Conservation (phyloP, 2,329 filamentous ascomycete species). For the Lachnellula cervina region DNA sequence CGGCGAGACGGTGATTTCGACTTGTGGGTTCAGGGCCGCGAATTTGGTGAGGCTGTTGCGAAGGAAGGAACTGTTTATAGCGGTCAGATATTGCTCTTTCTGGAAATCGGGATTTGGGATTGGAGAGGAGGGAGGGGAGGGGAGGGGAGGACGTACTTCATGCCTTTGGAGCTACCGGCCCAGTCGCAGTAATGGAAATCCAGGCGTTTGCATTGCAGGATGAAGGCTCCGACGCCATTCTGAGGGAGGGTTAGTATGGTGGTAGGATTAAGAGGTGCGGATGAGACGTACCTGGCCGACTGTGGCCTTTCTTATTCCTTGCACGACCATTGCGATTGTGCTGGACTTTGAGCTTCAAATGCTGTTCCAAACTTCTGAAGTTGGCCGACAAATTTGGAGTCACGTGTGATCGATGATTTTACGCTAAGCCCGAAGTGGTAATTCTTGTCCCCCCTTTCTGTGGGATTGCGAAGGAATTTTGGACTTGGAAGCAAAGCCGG, state of each 20-base stretch:
- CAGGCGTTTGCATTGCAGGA: slow-evolving; percentile 92
- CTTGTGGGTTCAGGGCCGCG: slow-evolving; percentile 73
- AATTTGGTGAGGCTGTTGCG: slow-evolving; percentile 71
- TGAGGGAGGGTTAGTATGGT: slow-evolving; percentile 37
- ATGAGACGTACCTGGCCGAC: slow-evolving; percentile 45
- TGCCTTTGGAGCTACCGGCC: slow-evolving; percentile 86
- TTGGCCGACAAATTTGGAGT: neutral
- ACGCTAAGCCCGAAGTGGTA: neutral
- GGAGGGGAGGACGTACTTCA: slow-evolving; percentile 63
- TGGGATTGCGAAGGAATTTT: too few species aligned
- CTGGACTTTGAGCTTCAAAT: neutral
- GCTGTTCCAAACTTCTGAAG: neutral
- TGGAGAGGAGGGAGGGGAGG: too few species aligned
- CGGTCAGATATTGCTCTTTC: neutral
- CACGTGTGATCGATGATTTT: neutral
- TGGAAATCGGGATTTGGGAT: neutral
- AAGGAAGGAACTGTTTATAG: slow-evolving; percentile 65
- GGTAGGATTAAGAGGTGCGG: neutral
- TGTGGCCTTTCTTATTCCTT: slow-evolving; percentile 48
- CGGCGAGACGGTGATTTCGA: slow-evolving; percentile 89
- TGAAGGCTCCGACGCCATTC: slow-evolving; percentile 97
- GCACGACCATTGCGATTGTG: slow-evolving; percentile 44
- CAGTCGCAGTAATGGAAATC: slow-evolving; percentile 98
- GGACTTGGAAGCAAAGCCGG: too few species aligned
- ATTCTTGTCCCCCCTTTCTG: neutral